Conservation (phyloP, 2,329 filamentous ascomycete species). For the Macrophomina tecta region DNA sequence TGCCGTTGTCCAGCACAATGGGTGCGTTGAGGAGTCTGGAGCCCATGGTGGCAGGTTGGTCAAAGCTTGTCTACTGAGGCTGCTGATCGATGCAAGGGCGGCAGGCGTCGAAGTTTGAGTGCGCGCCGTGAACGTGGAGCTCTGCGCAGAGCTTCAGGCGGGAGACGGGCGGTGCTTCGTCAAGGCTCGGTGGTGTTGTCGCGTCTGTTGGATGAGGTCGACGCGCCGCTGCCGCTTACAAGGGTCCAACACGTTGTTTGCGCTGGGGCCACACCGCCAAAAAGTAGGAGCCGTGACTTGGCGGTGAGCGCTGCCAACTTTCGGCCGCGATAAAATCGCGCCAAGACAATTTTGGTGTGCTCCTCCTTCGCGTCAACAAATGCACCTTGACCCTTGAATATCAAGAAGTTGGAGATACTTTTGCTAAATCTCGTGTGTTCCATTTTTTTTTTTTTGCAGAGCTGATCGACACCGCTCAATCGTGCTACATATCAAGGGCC, state of each 20-base stretch:
- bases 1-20: conserved; percentile 98
- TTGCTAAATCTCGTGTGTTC: neutral
- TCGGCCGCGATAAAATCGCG: conserved; percentile 8
- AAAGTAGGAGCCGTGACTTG: conserved; percentile 3
- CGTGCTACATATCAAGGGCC: too few relatives aligned
- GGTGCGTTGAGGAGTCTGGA: conserved; percentile 91
- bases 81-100: conserved; percentile 16
- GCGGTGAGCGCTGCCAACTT: neutral
- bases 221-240: conserved; percentile 21
- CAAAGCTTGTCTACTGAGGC: conserved; percentile 7
- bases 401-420: neutral
- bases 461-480: too few relatives aligned
- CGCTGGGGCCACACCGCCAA: conserved; percentile 12
- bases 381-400: neutral
- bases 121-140: conserved; percentile 8
- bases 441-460: too few relatives aligned
- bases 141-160: conserved; percentile 4
- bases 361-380: conserved; percentile 11
- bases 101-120: conserved; percentile 1
- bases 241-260: conserved; percentile 20
- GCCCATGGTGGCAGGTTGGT: conserved; percentile 39
- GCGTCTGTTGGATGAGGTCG: conserved; percentile 20
- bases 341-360: conserved; percentile 3
- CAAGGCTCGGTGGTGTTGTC: conserved; percentile 19
- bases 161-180: neutral